Base-by-base conservation (phyloP, 306 rosid genomes). In the Dryas octopetala region DNA sequence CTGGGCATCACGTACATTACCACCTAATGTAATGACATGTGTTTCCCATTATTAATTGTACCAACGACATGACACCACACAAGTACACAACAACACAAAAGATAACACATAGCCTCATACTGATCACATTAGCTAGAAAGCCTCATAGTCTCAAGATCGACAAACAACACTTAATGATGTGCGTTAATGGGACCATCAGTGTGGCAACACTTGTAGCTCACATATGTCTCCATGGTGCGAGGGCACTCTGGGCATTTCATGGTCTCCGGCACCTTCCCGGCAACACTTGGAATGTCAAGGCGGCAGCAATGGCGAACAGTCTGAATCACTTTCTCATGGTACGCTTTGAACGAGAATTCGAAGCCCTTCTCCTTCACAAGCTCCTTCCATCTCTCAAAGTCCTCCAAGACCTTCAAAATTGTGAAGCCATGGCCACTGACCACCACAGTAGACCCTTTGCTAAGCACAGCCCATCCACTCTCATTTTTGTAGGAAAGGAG, bases 201-300 rank as follows among this genome's bases (percentile, higher is more conserved):
- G 68, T 90, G 92, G 86, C 92, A 90, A 11, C 90, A 90, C 75
- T 86, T 88, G 80, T 86, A 90, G 81, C 84, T 86, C 73, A 90
- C 70, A 55, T 63, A 87, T 9, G 88, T 77, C 57, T 88, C 89
- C 96, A 90, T 90, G 4, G 79, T 65, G 14, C 88, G 83, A 12
- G 84, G 84, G 54, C 96, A 90, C 28, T 88, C 90, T 0, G 90
- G 90, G 69, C 96, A 90, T 23, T 78, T 71, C 62, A 90, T 82
- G 15, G 54, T 55, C 49, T 85, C 86, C 0, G 96, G 91, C 1
- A 86, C 74, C 75, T 82, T 84, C 38, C 91, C 92, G 7, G 78
- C 84, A 7, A 74, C 67, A 7, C 66, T 76, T 0, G 90, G 84
- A 26, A 88, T 76, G n/a, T 85, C 88, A 9, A 86, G 78, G 47